A percentile compares a stretch with the other conserved stretches of the same genome.
phyloP scores from a whole-genome alignment of 2,329 filamentous ascomycete genomes.

The Ophiocordyceps australis region DNA sequence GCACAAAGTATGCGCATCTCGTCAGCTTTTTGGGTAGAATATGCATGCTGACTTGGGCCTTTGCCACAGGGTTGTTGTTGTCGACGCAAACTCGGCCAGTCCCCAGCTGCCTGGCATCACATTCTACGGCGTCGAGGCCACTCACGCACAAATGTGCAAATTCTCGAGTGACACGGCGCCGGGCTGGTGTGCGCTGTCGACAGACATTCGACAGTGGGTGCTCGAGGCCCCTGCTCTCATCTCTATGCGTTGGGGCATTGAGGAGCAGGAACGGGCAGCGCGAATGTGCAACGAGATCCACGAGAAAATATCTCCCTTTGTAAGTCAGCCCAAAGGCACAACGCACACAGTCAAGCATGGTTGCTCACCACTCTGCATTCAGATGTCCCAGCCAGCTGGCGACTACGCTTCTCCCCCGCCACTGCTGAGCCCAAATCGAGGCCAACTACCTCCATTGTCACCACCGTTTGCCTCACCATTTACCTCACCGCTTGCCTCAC shows the following conservation, averaged over 20 bases:
- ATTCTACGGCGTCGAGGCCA: slow-evolving; percentile 57
- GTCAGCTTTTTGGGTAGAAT: not conserved
- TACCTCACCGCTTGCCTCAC: not conserved
- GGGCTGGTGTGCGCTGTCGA: slow-evolving; percentile 38
- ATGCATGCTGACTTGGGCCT: no score
- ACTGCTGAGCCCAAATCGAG: not conserved
- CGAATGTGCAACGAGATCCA: slow-evolving; percentile 24
- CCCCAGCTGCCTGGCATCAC: slow-evolving; percentile 52
- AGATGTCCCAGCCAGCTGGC: slow-evolving; percentile 1
- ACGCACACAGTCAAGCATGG: no score
- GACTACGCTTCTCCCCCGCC: not conserved
- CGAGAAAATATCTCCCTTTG: slow-evolving; percentile 19
- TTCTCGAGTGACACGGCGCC: slow-evolving; percentile 45
- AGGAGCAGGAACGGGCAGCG: slow-evolving; percentile 31
- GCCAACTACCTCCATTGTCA: not conserved
- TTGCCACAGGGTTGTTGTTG: slow-evolving; percentile 32
- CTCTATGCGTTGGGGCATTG: slow-evolving; percentile 37
- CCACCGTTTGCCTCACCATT: not conserved
- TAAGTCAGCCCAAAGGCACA: slow-evolving; percentile 2
- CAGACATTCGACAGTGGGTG: slow-evolving; percentile 30
- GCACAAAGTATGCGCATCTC: slow-evolving; percentile 25
- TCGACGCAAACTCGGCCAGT: slow-evolving; percentile 51
- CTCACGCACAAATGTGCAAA: slow-evolving; percentile 57
- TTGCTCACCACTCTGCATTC: not conserved
- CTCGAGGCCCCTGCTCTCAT: slow-evolving; percentile 35